Percentiles rank a stretch among this genome's conserved stretches.
Evolutionary conservation across 108 stramenopile genomes (phyloP).

Genomic region (Cyclotella choctawhatcheeana): DNA sequence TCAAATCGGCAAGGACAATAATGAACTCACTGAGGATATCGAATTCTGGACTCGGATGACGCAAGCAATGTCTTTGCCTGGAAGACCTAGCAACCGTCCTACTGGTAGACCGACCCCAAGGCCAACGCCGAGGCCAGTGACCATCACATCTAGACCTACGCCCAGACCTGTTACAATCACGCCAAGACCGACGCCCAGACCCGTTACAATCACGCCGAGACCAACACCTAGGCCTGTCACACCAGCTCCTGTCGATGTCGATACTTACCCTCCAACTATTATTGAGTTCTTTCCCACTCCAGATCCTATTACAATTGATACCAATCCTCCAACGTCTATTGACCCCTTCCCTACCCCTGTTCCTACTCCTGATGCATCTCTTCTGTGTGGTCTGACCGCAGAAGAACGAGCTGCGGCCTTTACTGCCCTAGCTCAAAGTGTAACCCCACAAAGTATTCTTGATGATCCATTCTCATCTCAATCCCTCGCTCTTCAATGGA

Average conservation of each 20-base stretch:
- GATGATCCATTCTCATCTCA: slow-evolving; percentile 18
- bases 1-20: neutral
- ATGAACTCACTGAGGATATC: slow-evolving; percentile 24
- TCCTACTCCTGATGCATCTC: slow-evolving; percentile 1
- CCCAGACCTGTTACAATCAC: too few species aligned
- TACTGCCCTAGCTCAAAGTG: slow-evolving; percentile 8
- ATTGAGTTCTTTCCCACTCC: neutral
- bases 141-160: neutral
- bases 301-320: neutral
- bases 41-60: slow-evolving; percentile 32
- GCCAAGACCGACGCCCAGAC: neutral
- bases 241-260: neutral
- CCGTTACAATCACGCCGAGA: neutral
- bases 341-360: neutral
- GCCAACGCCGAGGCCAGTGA: neutral
- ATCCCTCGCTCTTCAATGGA: slow-evolving; percentile 18
- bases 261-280: neutral
- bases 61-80: slow-evolving; percentile 15
- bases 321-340: neutral
- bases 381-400: slow-evolving; percentile 15
- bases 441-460: slow-evolving; percentile 5
- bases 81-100: too few species aligned
- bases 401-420: slow-evolving; percentile 17
- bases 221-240: neutral
- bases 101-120: neutral